These are phyloP conservation scores for Annulohypoxylon bovei DNA, from an alignment of 495 filamentous ascomycete genomes.

Conservation along the genomic window DNA sequence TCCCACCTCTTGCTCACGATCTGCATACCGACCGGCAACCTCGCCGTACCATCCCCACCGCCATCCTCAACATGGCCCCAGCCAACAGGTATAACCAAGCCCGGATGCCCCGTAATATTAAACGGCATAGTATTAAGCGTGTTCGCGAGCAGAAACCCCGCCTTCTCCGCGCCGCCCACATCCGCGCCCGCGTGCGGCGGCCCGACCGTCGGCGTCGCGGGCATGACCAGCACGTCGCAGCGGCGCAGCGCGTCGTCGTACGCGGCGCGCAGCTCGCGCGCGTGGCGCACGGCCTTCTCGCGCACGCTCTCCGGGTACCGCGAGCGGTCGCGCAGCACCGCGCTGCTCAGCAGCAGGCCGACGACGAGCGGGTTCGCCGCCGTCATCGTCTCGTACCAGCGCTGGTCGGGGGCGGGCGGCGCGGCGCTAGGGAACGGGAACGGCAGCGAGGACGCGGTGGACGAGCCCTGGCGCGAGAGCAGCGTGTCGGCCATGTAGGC, in stretches of 20 bases:
- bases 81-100: constrained; percentile 59
- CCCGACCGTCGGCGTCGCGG: constrained; percentile 56
- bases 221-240: constrained; percentile 59
- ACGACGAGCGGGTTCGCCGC: constrained; percentile 47
- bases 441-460: constrained; percentile 47
- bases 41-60: constrained; percentile 42
- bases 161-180: constrained; percentile 37
- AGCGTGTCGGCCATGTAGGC: constrained; percentile 48
- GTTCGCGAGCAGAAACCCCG: constrained; percentile 51
- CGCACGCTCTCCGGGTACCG: constrained; percentile 42
- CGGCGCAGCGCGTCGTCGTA: constrained; percentile 56
- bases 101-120: constrained; percentile 65
- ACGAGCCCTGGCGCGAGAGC: constrained; percentile 29
- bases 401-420: constrained; percentile 43
- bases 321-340: constrained; percentile 40
- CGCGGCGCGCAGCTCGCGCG: constrained; percentile 54
- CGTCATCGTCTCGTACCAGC: constrained; percentile 48
- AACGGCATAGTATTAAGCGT: constrained; percentile 63
- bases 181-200: constrained; percentile 28
- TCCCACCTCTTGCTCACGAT: constrained; percentile 58
- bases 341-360: constrained; percentile 48
- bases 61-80: constrained; percentile 42
- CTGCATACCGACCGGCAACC: constrained; percentile 63
- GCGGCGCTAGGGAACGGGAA: constrained; percentile 29
- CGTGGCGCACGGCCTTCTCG: constrained; percentile 56